These are phyloP conservation scores for Chrysoporthe deuterocubensis DNA, from an alignment of 2,329 filamentous ascomycete genomes.

Conservation along the genomic window DNA sequence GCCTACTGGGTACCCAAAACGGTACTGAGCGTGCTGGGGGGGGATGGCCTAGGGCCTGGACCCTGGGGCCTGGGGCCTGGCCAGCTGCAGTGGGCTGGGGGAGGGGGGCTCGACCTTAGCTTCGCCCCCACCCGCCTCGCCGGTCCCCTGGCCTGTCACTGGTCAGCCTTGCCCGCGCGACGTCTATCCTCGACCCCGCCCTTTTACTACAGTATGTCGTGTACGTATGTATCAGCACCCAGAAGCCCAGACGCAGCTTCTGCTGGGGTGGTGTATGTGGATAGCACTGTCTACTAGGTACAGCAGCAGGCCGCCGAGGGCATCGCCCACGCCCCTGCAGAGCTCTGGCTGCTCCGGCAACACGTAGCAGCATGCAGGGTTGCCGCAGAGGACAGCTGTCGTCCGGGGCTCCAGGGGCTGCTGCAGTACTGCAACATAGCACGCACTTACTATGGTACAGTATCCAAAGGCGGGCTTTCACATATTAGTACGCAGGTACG, in stretches of 20 bases:
- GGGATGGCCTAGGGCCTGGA: background rate
- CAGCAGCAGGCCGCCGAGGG: too few species aligned
- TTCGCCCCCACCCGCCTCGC: background rate
- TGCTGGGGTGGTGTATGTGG: too few species aligned
- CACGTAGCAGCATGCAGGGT: background rate
- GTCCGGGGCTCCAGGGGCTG: background rate
- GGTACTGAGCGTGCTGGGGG: too few species aligned
- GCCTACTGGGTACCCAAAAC: background rate
- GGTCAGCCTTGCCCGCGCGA: background rate
- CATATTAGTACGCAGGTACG: background rate
- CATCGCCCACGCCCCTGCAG: too few species aligned
- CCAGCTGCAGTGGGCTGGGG: too few species aligned
- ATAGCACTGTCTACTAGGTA: too few species aligned
- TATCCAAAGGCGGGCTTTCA: background rate
- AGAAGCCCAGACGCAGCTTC: too few species aligned
- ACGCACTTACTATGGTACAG: background rate
- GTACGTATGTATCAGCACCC: too few species aligned
- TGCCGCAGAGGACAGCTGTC: background rate
- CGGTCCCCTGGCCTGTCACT: too few species aligned
- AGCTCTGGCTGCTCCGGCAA: too few species aligned
- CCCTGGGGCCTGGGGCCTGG: background rate
- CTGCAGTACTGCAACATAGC: background rate
- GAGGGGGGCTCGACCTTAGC: background rate
- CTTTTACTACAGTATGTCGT: too few species aligned
- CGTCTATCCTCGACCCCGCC: background rate